Percentiles rank a stretch among this genome's conserved stretches.
Evolutionary conservation across 805 yeast genomes (phyloP).

Genomic region (Kregervanrija fluxuum): DNA sequence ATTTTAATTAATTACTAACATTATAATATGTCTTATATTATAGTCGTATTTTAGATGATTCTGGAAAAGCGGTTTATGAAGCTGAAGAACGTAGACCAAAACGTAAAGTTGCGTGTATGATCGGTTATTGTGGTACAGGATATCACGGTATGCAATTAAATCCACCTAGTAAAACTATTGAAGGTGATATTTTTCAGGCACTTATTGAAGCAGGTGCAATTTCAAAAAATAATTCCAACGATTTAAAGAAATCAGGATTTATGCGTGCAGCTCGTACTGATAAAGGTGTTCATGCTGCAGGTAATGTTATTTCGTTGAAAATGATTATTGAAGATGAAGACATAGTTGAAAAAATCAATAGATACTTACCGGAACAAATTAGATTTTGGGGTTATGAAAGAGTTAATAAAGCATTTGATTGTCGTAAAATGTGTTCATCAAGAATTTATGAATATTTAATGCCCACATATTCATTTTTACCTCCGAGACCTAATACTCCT

Average conservation of each 20-base stretch:
- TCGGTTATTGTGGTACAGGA: constrained; percentile 95
- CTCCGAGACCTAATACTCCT: constrained; percentile 76
- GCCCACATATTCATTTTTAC: constrained; percentile 85
- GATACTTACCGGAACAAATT: constrained; percentile 72
- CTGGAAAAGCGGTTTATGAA: constrained; percentile 50
- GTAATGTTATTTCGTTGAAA: constrained; percentile 80
- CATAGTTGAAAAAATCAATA: constrained; percentile 66
- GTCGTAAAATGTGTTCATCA: constrained; percentile 93
- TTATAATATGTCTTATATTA: constrained; percentile 6
- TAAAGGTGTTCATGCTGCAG: constrained; percentile 97
- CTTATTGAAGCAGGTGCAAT: constrained; percentile 83
- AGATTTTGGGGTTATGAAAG: constrained; percentile 91
- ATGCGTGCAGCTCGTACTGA: constrained; percentile 87
- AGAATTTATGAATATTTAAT: constrained; percentile 89
- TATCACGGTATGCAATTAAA: constrained; percentile 95
- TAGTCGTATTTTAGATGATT: constrained; percentile 46
- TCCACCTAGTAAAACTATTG: constrained; percentile 84
- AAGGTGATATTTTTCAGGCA: constrained; percentile 80
- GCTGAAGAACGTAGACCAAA: constrained; percentile 67
- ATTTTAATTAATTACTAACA: constrained; percentile 10
- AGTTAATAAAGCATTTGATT: constrained; percentile 85
- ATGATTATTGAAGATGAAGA: constrained; percentile 78
- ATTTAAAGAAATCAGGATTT: constrained; percentile 80
- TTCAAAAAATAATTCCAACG: constrained; percentile 78
- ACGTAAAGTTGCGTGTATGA: constrained; percentile 80